Evolutionary conservation across 345 rosid species (phyloP), one percentile per base, ranked within the genome.

Genomic region (Brassica cretica): DNA sequence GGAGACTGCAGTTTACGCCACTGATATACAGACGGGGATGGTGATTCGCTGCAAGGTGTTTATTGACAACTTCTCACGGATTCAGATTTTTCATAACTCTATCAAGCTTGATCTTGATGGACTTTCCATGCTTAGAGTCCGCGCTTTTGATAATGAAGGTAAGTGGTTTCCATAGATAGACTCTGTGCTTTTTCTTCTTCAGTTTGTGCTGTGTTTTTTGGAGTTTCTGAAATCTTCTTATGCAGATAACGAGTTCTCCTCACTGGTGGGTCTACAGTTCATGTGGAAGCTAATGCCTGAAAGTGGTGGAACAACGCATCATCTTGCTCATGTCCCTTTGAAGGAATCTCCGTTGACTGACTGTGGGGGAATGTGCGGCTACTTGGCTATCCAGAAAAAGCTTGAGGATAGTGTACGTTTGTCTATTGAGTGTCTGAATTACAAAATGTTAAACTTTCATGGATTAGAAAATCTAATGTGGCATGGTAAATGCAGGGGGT

Each of bases 1-100:
- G 78, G 98, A 94, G 80, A 94, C 97, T 33, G 96, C 98, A 1
- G 89, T 94, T 75, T 94, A 92, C 82, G 97, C 98, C 65, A 86
- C 93, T 72, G 98, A 94, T 77, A 72, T 82, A 24, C 78, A 84
- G 49, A 89, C 94, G 0, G 98, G 97, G 77, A 84, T 83, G 80
- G 93, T 94, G 70, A 89, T 94, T 81, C 98, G 97, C 59, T 94
- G 98, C 90, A 94, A 92, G 80, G 97, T 94, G 66, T 94, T 94
- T 65, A 90, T 94, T 79, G 98, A 94, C 82, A 92, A 80, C 59
- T 86, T 94, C 80, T 89, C 94, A 21, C 86, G 97, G 83, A 88
- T 94, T 51, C 96, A 89, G 88, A 94, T 94, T 75, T 94, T 92
- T 84, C 98, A 94, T 72, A 92, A 86, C 70, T 94, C 98, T 44